Evolutionary conservation across 2,329 filamentous ascomycete genomes (phyloP).

Genomic region (Arthrocladium fulminans): DNA sequence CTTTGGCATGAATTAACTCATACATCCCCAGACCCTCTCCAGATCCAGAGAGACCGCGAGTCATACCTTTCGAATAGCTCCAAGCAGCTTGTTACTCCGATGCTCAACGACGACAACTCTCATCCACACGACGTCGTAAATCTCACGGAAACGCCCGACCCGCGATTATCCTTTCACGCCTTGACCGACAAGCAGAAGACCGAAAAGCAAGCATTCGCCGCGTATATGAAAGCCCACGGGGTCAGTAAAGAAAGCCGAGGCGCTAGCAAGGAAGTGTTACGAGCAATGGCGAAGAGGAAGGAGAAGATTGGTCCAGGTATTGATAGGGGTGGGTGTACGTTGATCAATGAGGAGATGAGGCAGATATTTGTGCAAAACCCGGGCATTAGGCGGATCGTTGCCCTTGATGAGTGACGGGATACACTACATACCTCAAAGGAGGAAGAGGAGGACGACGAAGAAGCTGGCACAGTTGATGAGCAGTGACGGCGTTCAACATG

Average conservation of each 20-base stretch:
- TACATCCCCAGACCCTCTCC: conserved; percentile 4
- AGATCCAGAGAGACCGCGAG: conserved; percentile 16
- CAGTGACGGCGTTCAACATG: too few relatives aligned
- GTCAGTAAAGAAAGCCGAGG: conserved; percentile 21
- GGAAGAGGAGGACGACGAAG: neutral
- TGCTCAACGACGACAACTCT: conserved; percentile 6
- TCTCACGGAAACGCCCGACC: conserved; percentile 19
- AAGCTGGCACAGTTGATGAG: too few relatives aligned
- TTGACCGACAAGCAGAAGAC: conserved; percentile 14
- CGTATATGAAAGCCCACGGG: conserved; percentile 36
- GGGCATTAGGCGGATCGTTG: conserved; percentile 33
- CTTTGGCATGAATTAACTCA: conserved; percentile 21
- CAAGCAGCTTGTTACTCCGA: neutral
- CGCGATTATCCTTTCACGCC: neutral
- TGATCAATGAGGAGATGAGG: conserved; percentile 45
- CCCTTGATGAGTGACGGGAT: neutral
- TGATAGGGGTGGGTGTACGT: conserved; percentile 43
- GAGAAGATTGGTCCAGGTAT: conserved; percentile 44
- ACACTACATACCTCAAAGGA: neutral
- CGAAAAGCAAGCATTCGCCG: conserved; percentile 29
- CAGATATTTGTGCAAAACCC: conserved; percentile 44
- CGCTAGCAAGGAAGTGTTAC: conserved; percentile 34
- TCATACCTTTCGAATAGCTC: neutral
- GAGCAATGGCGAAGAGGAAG: conserved; percentile 43
- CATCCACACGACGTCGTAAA: conserved; percentile 27